phyloP scores from a whole-genome alignment of 2,329 filamentous ascomycete species.

The Lachnellula hyalina region DNA sequence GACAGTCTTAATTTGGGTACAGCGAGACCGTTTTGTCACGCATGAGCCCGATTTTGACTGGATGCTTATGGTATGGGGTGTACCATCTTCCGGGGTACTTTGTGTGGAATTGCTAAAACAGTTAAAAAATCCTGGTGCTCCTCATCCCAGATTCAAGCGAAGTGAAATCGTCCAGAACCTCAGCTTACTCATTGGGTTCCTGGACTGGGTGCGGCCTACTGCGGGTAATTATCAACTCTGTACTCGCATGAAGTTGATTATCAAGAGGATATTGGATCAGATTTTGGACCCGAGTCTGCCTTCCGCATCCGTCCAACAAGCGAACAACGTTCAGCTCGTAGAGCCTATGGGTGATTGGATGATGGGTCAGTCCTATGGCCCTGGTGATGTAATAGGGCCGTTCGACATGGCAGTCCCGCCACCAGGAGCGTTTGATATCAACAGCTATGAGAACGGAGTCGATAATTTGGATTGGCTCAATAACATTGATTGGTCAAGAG shows the following conservation, averaged over 20 bases:
- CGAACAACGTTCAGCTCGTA: slow-evolving; percentile 2
- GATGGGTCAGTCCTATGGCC: background rate
- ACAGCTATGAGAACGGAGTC: slow-evolving; percentile 16
- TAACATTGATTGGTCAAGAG: slow-evolving; percentile 26
- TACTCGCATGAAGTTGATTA: slow-evolving; percentile 41
- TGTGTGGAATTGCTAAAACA: slow-evolving; percentile 46
- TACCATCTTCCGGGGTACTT: slow-evolving; percentile 44
- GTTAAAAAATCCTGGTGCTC: slow-evolving; percentile 31
- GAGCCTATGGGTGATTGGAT: background rate
- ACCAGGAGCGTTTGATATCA: slow-evolving; percentile 15
- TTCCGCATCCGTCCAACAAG: background rate
- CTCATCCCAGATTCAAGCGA: slow-evolving; percentile 37
- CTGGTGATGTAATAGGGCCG: background rate
- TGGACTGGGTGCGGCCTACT: slow-evolving; percentile 45
- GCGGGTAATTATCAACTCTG: slow-evolving; percentile 47
- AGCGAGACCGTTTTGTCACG: slow-evolving; percentile 40
- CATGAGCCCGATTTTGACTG: slow-evolving; percentile 44
- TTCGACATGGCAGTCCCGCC: slow-evolving; percentile 13
- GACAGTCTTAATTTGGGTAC: slow-evolving; percentile 44
- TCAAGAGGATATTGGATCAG: slow-evolving; percentile 46
- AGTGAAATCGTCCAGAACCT: slow-evolving; percentile 45
- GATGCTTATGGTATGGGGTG: slow-evolving; percentile 44
- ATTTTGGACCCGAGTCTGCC: slow-evolving; percentile 37
- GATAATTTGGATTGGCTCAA: slow-evolving; percentile 29
- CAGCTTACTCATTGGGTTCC: slow-evolving; percentile 45